Evolutionary conservation across 768 basidiomycete genomes (phyloP).

Genomic region (Brasilioporus rufonigricans): DNA sequence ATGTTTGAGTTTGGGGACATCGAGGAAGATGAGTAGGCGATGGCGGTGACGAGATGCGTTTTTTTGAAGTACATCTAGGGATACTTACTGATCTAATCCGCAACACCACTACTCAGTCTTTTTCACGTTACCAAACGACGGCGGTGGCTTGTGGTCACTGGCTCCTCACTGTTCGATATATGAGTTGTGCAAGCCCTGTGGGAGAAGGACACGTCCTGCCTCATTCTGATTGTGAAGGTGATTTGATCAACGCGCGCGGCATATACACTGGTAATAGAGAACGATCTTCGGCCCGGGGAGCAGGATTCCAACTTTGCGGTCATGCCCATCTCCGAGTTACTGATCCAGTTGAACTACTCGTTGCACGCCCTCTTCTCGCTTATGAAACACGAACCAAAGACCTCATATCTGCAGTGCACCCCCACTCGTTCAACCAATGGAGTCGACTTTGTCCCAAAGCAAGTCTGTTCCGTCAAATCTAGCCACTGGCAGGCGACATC

Average conservation of each 20-base stretch:
- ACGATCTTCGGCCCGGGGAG: too few relatives aligned
- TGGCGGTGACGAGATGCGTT: slow-evolving; percentile 12
- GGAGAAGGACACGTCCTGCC: too few relatives aligned
- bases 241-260: too few relatives aligned
- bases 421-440: too few relatives aligned
- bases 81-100: slow-evolving; percentile 15
- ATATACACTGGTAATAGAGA: too few relatives aligned
- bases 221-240: too few relatives aligned
- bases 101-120: slow-evolving; percentile 1
- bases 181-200: slow-evolving; percentile 2
- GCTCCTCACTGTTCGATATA: background rate
- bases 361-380: background rate
- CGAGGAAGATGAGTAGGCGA: slow-evolving; percentile 68
- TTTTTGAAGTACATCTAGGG: slow-evolving; percentile 13
- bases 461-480: slow-evolving; percentile 26
- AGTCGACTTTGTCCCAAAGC: slow-evolving; percentile 19
- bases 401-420: too few relatives aligned
- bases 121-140: too few relatives aligned
- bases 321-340: too few relatives aligned
- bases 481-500: slow-evolving; percentile 13
- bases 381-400: too few relatives aligned
- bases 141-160: too few relatives aligned
- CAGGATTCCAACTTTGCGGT: too few relatives aligned
- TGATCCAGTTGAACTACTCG: background rate
- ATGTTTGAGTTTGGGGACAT: slow-evolving; percentile 94